phyloP scores from a whole-genome alignment of 371 early-diverging fungal species.

The Capillidium heterosporum region DNA sequence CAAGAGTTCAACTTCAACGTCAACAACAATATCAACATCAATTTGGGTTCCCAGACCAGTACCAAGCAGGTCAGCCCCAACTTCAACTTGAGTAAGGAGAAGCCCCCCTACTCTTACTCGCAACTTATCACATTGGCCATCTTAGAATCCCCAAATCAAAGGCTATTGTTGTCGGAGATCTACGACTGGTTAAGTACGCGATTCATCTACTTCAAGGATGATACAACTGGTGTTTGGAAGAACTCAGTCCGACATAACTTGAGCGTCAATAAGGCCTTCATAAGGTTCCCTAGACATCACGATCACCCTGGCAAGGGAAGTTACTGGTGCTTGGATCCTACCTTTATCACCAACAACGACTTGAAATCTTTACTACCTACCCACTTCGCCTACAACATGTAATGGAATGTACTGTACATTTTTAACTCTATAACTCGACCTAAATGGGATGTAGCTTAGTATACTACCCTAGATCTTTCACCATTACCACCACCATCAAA shows the following conservation, averaged over 20 bases:
- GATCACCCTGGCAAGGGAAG: conserved; percentile 93
- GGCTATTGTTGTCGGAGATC: conserved; percentile 78
- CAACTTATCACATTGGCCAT: conserved; percentile 85
- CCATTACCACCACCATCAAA: too few species aligned
- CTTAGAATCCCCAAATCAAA: conserved; percentile 41
- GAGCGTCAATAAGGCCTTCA: conserved; percentile 86
- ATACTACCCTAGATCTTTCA: too few species aligned
- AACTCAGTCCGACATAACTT: conserved; percentile 98
- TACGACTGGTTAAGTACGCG: conserved; percentile 73
- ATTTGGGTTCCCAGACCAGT: too few species aligned
- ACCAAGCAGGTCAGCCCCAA: too few species aligned
- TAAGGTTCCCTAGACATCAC: conserved; percentile 71
- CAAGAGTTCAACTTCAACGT: too few species aligned
- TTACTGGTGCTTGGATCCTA: conserved; percentile 69
- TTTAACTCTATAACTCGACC: too few species aligned
- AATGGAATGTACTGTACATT: too few species aligned
- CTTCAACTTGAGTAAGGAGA: conserved; percentile 9
- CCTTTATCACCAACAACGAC: too few species aligned
- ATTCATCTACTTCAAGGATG: conserved; percentile 49
- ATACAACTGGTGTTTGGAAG: conserved; percentile 70
- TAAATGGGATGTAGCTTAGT: too few species aligned
- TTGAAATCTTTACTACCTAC: too few species aligned
- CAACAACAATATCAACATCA: too few species aligned
- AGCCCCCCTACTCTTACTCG: conserved; percentile 86
- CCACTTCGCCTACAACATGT: too few species aligned